Conservation (phyloP, 345 rosid species). For the Laguncularia racemosa region DNA sequence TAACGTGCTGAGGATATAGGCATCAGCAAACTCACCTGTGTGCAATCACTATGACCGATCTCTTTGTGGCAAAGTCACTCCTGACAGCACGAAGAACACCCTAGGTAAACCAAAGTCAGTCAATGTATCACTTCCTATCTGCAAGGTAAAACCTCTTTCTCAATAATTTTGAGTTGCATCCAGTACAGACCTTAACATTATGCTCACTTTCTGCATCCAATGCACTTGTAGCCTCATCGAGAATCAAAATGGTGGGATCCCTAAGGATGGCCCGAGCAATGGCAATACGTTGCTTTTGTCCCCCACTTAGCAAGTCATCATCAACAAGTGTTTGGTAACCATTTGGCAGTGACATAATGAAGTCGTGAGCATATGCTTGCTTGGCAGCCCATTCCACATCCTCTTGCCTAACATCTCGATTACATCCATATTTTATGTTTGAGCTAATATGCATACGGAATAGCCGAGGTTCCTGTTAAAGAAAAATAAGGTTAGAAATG, state of each 20-base stretch:
- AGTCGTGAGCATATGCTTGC: slow-evolving; percentile 90
- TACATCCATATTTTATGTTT: slow-evolving; percentile 83
- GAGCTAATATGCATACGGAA: slow-evolving; percentile 86
- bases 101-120: slow-evolving; percentile 20
- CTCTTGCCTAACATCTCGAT: slow-evolving; percentile 47
- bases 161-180: background rate
- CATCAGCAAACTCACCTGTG: slow-evolving; percentile 43
- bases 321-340: slow-evolving; percentile 84
- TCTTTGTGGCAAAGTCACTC: slow-evolving; percentile 44
- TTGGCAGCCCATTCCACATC: slow-evolving; percentile 89
- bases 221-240: slow-evolving; percentile 96
- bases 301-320: slow-evolving; percentile 96
- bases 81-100: slow-evolving; percentile 76
- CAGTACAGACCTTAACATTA: slow-evolving; percentile 61
- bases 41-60: slow-evolving; percentile 84
- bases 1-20: background rate
- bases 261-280: slow-evolving; percentile 94
- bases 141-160: background rate
- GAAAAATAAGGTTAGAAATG: background rate
- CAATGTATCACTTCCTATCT: background rate
- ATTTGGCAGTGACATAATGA: slow-evolving; percentile 73
- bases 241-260: slow-evolving; percentile 82
- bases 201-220: slow-evolving; percentile 98
- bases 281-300: slow-evolving; percentile 97
- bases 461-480: slow-evolving; percentile 80